Conservation (phyloP, 2,329 filamentous ascomycete species). For the Tricladium varicosporioides region DNA sequence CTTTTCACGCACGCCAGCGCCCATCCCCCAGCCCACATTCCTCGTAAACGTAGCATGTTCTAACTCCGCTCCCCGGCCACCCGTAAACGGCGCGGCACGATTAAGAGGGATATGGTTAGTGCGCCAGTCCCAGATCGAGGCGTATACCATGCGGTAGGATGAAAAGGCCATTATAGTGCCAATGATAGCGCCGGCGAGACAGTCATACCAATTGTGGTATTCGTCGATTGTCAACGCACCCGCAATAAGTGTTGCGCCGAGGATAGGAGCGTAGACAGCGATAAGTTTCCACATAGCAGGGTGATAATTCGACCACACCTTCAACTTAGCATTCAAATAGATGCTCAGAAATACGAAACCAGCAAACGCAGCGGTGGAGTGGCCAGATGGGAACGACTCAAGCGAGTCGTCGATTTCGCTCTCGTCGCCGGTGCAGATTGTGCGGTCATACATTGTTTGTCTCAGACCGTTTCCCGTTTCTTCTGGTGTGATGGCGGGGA, state of each 20-base stretch:
- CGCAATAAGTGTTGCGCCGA: constrained; percentile 66
- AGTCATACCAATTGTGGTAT: constrained; percentile 74
- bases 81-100: constrained; percentile 53
- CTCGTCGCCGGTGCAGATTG: constrained; percentile 66
- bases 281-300: constrained; percentile 73
- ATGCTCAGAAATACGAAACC: constrained; percentile 69
- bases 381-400: constrained; percentile 71
- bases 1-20: neutral
- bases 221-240: constrained; percentile 71
- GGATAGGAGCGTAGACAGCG: constrained; percentile 61
- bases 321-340: constrained; percentile 77
- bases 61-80: constrained; percentile 46
- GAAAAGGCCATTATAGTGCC: constrained; percentile 65
- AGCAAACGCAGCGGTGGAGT: constrained; percentile 71
- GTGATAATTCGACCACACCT: constrained; percentile 71
- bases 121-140: constrained; percentile 66
- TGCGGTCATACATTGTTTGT: constrained; percentile 65
- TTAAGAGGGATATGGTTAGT: constrained; percentile 66
- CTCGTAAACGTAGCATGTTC: constrained; percentile 56
- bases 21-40: constrained; percentile 57
- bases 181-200: constrained; percentile 64
- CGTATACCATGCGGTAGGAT: constrained; percentile 66
- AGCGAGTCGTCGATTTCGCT: constrained; percentile 66
- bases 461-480: constrained; percentile 50
- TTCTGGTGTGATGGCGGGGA: constrained; percentile 40